Percentiles rank a stretch among this genome's conserved stretches.
These are phyloP conservation scores for Magnaporthiopsis incrustans DNA, from an alignment of 2,329 filamentous ascomycete species.

Conservation along the genomic window DNA sequence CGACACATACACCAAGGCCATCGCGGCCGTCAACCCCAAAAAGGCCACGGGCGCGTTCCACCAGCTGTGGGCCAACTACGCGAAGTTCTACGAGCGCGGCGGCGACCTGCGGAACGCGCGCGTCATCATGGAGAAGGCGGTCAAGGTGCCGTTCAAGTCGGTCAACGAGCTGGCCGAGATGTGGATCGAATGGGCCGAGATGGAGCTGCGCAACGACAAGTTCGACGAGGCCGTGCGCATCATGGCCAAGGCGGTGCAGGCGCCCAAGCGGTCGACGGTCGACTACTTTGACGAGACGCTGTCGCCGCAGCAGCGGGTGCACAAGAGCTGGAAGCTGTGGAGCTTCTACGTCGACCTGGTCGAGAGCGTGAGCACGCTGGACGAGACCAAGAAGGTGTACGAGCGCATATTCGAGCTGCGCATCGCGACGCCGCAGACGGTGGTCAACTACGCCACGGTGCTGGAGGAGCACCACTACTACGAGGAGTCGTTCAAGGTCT, in stretches of 20 bases:
- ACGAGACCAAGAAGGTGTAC: slow-evolving; percentile 90
- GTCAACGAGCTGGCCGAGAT: slow-evolving; percentile 95
- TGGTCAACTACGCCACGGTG: slow-evolving; percentile 96
- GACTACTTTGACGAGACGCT: slow-evolving; percentile 97
- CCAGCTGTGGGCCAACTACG: slow-evolving; percentile 92
- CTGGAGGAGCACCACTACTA: slow-evolving; percentile 92
- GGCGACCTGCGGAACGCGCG: slow-evolving; percentile 78
- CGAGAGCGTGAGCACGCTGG: slow-evolving; percentile 83
- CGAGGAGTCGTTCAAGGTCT: slow-evolving; percentile 96
- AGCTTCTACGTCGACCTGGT: slow-evolving; percentile 98
- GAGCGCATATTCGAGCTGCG: slow-evolving; percentile 96
- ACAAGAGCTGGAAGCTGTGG: slow-evolving; percentile 99
- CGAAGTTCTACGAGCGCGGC: slow-evolving; percentile 89
- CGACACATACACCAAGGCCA: slow-evolving; percentile 89
- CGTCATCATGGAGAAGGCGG: slow-evolving; percentile 93
- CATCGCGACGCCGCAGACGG: slow-evolving; percentile 94
- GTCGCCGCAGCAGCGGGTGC: slow-evolving; percentile 88
- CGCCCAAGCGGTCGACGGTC: slow-evolving; percentile 95
- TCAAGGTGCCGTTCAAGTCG: slow-evolving; percentile 96
- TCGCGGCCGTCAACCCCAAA: slow-evolving; percentile 86
- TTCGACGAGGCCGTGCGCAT: slow-evolving; percentile 91
- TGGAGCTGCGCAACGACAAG: slow-evolving; percentile 93
- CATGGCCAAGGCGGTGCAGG: slow-evolving; percentile 94
- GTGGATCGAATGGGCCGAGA: slow-evolving; percentile 99
- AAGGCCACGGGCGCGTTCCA: slow-evolving; percentile 91